Conservation (phyloP, 495 filamentous ascomycete species). For the Penicillium manginii region DNA sequence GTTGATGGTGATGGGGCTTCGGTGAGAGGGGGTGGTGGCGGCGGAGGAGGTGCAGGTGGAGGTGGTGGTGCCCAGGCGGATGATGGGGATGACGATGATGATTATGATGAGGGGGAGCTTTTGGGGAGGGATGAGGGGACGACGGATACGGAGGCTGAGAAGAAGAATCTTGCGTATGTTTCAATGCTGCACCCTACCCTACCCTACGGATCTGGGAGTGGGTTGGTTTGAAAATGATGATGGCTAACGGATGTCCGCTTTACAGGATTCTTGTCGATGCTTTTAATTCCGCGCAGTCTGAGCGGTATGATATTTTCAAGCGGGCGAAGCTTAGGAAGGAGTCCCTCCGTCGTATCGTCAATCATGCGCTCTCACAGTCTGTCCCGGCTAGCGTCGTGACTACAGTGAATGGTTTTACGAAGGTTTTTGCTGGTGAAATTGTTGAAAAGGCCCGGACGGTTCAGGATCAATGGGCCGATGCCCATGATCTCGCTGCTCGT, state of each 20-base stretch:
- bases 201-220: slow-evolving; percentile 8
- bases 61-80: slow-evolving; percentile 53
- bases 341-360: slow-evolving; percentile 71
- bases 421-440: slow-evolving; percentile 82
- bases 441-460: slow-evolving; percentile 80
- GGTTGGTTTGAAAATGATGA: slow-evolving; percentile 17
- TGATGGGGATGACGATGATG: slow-evolving; percentile 68
- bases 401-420: slow-evolving; percentile 78
- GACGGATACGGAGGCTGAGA: slow-evolving; percentile 68
- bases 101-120: slow-evolving; percentile 65
- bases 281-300: slow-evolving; percentile 69
- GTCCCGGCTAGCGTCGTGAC: slow-evolving; percentile 77
- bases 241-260: slow-evolving; percentile 11
- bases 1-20: slow-evolving; percentile 44
- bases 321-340: slow-evolving; percentile 69
- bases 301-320: slow-evolving; percentile 75
- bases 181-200: slow-evolving; percentile 1
- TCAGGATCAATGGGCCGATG: slow-evolving; percentile 75
- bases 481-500: slow-evolving; percentile 43
- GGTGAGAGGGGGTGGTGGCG: slow-evolving; percentile 45
- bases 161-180: slow-evolving; percentile 67
- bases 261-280: slow-evolving; percentile 66
- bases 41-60: slow-evolving; percentile 45
- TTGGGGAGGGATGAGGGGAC: slow-evolving; percentile 62
- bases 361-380: slow-evolving; percentile 87